A percentile compares a stretch with the other conserved stretches of the same genome.
Evolutionary conservation across 1,284 basidiomycete genomes (phyloP).

Genomic region (Cutaneotrichosporon curvatum): DNA sequence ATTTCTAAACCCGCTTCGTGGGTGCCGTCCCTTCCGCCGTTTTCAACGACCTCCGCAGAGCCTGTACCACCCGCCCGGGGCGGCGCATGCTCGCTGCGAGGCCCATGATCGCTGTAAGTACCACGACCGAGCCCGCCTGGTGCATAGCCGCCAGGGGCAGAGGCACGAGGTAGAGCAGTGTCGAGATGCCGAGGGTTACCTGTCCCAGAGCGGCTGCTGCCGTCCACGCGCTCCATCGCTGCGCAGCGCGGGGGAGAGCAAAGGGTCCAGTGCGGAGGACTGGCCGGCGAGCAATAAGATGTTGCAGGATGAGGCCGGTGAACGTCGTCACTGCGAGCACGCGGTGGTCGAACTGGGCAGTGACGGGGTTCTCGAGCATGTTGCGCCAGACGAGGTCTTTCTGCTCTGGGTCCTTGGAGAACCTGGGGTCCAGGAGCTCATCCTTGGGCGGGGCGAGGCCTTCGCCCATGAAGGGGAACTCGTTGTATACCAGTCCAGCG

Average conservation of each 20-base stretch:
- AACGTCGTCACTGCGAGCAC: slow-evolving; percentile 81
- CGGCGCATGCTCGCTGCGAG: slow-evolving; percentile 64
- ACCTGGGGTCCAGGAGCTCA: slow-evolving; percentile 75
- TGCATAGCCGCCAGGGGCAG: slow-evolving; percentile 85
- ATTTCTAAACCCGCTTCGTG: too few species aligned
- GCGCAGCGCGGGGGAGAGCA: slow-evolving; percentile 61
- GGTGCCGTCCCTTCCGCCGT: too few species aligned
- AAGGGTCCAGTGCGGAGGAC: slow-evolving; percentile 49
- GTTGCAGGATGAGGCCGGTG: slow-evolving; percentile 60
- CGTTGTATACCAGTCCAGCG: slow-evolving; percentile 93
- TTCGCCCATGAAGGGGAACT: slow-evolving; percentile 96
- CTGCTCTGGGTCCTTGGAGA: slow-evolving; percentile 60
- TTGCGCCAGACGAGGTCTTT: slow-evolving; percentile 85
- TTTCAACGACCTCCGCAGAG: slow-evolving; percentile 13
- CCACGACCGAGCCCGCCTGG: slow-evolving; percentile 85
- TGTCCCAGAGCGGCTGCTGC: slow-evolving; percentile 81
- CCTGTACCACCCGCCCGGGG: slow-evolving; percentile 60
- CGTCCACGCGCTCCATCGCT: slow-evolving; percentile 58
- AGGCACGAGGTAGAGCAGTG: slow-evolving; percentile 88
- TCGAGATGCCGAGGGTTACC: slow-evolving; percentile 81
- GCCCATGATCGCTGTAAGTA: slow-evolving; percentile 79
- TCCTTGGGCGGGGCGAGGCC: slow-evolving; percentile 70
- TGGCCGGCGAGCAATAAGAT: slow-evolving; percentile 53
- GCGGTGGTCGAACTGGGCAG: slow-evolving; percentile 95
- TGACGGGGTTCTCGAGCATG: slow-evolving; percentile 93